phyloP scores from a whole-genome alignment of 2,329 filamentous ascomycete genomes.

The Phialophora macrospora region DNA sequence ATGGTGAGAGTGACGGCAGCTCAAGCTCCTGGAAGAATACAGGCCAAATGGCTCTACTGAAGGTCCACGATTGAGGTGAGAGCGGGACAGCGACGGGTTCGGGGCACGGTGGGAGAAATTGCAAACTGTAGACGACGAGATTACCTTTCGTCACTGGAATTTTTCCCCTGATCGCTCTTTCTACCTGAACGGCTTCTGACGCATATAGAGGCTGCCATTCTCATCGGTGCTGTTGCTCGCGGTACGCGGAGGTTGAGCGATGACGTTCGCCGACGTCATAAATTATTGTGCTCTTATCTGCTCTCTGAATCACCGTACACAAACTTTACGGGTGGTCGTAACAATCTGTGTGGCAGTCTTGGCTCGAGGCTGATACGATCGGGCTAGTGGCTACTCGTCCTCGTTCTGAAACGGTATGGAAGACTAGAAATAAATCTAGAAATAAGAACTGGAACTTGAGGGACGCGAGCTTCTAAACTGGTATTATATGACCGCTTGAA shows the following conservation, averaged over 20 bases:
- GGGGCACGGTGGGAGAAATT: neutral
- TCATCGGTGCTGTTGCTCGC: neutral
- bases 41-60: neutral
- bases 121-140: neutral
- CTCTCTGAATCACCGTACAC: neutral
- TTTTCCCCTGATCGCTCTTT: neutral
- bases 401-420: too few relatives aligned
- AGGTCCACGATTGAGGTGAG: neutral
- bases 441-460: too few relatives aligned
- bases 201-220: neutral
- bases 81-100: neutral
- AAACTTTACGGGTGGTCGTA: too few relatives aligned
- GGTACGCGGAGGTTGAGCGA: neutral
- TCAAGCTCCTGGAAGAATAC: neutral
- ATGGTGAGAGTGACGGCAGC: neutral
- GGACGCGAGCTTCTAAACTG: too few relatives aligned
- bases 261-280: neutral
- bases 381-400: too few relatives aligned
- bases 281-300: neutral
- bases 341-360: neutral
- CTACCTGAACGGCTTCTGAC: neutral
- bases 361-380: too few relatives aligned
- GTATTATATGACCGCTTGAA: too few relatives aligned
- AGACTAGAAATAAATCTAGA: too few relatives aligned
- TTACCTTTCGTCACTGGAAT: neutral